A percentile compares a stretch with the other conserved stretches of the same genome.
Evolutionary conservation across 371 early-diverging fungal genomes (phyloP).

Genomic region (Zopfochytrium polystomum): DNA sequence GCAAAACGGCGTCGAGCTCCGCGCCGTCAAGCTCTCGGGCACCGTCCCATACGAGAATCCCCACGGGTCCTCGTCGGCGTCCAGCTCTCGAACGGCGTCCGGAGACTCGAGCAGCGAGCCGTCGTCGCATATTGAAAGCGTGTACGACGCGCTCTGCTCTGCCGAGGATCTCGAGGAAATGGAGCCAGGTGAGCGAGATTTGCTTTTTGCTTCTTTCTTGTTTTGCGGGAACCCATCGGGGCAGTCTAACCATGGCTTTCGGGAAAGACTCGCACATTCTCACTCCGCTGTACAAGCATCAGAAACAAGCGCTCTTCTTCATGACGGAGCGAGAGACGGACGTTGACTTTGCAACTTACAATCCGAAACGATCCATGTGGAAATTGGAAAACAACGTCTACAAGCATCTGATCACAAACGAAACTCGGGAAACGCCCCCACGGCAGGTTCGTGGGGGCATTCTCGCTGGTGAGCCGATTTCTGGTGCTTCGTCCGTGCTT

Average conservation of each 20-base stretch:
- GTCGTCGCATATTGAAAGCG: too few relatives aligned
- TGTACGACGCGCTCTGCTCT: constrained; percentile 53
- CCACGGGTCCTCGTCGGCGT: too few relatives aligned
- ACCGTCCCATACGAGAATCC: too few relatives aligned
- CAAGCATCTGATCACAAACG: constrained; percentile 49
- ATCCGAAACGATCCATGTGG: constrained; percentile 31
- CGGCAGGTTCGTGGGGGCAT: constrained; percentile 41
- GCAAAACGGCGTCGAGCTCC: too few relatives aligned
- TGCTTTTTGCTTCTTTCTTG: too few relatives aligned
- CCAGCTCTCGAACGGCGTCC: constrained; percentile 34
- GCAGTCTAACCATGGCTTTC: background rate
- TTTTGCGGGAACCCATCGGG: background rate
- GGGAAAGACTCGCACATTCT: constrained; percentile 31
- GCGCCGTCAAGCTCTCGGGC: too few relatives aligned
- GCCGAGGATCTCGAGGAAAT: constrained; percentile 53
- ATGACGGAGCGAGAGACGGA: constrained; percentile 53
- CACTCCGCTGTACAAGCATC: constrained; percentile 57
- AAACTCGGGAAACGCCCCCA: constrained; percentile 38
- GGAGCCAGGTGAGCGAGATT: constrained; percentile 39
- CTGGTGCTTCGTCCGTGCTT: background rate
- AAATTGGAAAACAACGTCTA: constrained; percentile 26
- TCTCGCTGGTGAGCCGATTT: constrained; percentile 35
- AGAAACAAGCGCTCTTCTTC: constrained; percentile 61
- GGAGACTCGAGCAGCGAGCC: too few relatives aligned
- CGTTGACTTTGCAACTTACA: constrained; percentile 37